Percentiles rank a stretch among this genome's conserved stretches.
phyloP scores from a whole-genome alignment of 139 green algal species.

The Chlamydomonas incerta region DNA sequence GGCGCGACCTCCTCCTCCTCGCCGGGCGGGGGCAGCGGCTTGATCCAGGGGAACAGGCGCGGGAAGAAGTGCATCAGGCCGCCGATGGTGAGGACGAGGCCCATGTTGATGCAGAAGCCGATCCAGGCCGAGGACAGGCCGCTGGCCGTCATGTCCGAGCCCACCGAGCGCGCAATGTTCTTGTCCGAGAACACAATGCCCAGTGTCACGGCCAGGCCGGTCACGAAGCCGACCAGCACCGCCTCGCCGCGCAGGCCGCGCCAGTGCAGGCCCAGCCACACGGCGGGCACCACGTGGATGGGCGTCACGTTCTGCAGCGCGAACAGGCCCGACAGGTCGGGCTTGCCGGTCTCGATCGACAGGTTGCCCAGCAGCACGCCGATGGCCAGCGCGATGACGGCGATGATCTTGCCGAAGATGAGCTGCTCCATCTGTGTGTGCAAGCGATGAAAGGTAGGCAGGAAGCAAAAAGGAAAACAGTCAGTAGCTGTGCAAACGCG shows the following conservation, averaged over 20 bases:
- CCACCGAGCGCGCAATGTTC: constrained; percentile 37
- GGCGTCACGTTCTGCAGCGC: constrained; percentile 57
- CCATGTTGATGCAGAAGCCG: constrained; percentile 60
- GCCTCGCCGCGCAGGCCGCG: constrained; percentile 57
- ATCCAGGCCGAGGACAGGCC: constrained; percentile 61
- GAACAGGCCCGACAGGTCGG: constrained; percentile 47
- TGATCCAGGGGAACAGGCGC: neutral
- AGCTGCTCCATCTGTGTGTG: constrained; percentile 36
- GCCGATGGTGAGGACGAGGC: constrained; percentile 46
- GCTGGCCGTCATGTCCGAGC: constrained; percentile 40
- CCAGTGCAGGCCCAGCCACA: constrained; percentile 69
- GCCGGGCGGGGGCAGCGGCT: neutral
- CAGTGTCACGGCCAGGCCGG: constrained; percentile 49
- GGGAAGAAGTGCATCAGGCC: constrained; percentile 45
- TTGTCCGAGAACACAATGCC: constrained; percentile 54
- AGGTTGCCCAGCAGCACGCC: constrained; percentile 40
- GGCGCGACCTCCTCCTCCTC: neutral
- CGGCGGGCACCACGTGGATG: constrained; percentile 61
- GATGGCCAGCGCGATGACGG: constrained; percentile 33
- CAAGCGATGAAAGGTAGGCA: too few relatives aligned
- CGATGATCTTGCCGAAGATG: constrained; percentile 52
- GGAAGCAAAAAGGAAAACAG: too few relatives aligned
- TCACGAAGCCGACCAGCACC: constrained; percentile 48
- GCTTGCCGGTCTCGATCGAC: constrained; percentile 25
- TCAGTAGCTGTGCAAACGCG: too few relatives aligned